Evolutionary conservation across 164 flowering plant genomes (phyloP), one percentile per base, ranked within the genome.

Genomic region (Sextonia rubra): DNA sequence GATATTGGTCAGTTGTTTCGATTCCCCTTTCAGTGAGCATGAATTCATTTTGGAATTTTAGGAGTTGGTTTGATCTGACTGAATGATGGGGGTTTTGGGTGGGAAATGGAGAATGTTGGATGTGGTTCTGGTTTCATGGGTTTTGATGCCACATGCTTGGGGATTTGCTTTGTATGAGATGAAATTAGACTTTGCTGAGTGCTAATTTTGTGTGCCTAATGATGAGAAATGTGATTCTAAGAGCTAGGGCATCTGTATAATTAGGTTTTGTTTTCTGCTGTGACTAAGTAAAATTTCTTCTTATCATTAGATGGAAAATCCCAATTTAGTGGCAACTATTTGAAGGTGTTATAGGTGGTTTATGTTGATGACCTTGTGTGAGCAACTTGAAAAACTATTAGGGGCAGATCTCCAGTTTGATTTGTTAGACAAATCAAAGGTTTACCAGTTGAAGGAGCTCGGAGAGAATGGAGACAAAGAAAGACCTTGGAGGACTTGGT

Each of bases 1-100:
- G 84, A 20, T 89, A 91, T 76, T 91, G 97, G 97, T 91, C 78
- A 20, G 84, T 72, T 9, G 29, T 11, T 67, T 66, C 60, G 3
- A 3, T 18, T 2, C 56, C 64, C 49, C 9, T 55, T 60, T 70
- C 29, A 29, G 6, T n/a, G 12, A 27, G 30, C 9, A 0, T 61
- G 27, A 2, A 12, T 61, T 24, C 64, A 23, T 23, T 23, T 24
- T 1, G 68, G 23, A 15, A 26, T 61, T 22, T 23, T 11, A 61
- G 64, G 64, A 58, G 20, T 23, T 0, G 27, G 5, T 61, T 61
- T 61, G 64, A 61, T 8, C 24, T 14, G 24, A 25, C 24, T 25
- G 30, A n/a, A 25, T 2, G 30, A 23, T 52, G n/a, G 17, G 58
- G 58, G 58, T 15, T 4, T 20, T 4, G 58, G n/a, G 58, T 52